A percentile compares a stretch with the other conserved stretches of the same genome.
Conservation (phyloP, 2,329 filamentous ascomycete species). For the Podosphaera xanthii region DNA sequence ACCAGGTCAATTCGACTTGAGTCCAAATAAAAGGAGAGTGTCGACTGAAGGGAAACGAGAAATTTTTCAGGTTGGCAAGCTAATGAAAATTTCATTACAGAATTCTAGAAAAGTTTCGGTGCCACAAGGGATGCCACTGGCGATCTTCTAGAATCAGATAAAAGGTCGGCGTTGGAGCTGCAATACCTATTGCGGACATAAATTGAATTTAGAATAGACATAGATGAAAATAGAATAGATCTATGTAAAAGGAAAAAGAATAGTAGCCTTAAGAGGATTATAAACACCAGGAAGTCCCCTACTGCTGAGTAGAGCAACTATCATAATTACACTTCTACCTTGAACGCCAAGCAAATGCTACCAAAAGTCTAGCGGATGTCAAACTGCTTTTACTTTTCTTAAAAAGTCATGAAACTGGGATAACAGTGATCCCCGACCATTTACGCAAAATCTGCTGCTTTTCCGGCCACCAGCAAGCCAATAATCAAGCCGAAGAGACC, state of each 20-base stretch:
- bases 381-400: not conserved
- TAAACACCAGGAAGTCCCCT: not conserved
- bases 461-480: slow-evolving; percentile 67
- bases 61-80: too few relatives aligned
- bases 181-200: too few relatives aligned
- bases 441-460: slow-evolving; percentile 46
- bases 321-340: not conserved
- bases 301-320: not conserved
- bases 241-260: not conserved
- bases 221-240: not conserved
- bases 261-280: not conserved
- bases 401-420: not conserved
- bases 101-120: too few relatives aligned
- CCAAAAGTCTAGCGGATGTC: not conserved
- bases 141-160: too few relatives aligned
- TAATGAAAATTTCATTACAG: too few relatives aligned
- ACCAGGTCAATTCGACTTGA: too few relatives aligned
- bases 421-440: not conserved
- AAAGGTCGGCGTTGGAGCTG: too few relatives aligned
- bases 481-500: slow-evolving; percentile 93
- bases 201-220: not conserved
- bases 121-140: too few relatives aligned
- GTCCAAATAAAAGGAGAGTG: too few relatives aligned
- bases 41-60: too few relatives aligned
- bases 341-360: not conserved